Evolutionary conservation across 805 yeast genomes (phyloP).

Genomic region (Yarrowia sp.): DNA sequence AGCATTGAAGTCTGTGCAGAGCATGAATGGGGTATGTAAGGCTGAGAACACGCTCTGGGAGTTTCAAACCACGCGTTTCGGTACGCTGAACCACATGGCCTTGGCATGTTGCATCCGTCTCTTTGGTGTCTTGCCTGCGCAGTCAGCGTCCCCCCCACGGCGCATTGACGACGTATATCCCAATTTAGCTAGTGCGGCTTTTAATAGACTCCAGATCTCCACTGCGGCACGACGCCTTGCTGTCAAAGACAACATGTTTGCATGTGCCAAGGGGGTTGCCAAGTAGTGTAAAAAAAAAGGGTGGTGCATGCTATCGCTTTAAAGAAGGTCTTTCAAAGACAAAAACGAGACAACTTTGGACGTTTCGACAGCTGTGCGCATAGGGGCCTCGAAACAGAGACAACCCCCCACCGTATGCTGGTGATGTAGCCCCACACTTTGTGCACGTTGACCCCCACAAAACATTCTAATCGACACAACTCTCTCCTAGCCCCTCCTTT

Average conservation of each 20-base stretch:
- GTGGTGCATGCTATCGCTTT: background rate
- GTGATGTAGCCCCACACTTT: background rate
- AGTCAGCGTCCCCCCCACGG: conserved; percentile 2
- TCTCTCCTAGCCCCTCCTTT: background rate
- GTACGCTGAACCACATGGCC: too few species aligned
- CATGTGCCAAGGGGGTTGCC: background rate
- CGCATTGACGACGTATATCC: background rate
- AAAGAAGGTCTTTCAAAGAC: background rate
- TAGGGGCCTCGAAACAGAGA: background rate
- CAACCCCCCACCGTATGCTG: background rate
- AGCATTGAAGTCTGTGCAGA: background rate
- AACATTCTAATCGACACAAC: too few species aligned
- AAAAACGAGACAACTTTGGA: background rate
- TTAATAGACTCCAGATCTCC: conserved; percentile 6
- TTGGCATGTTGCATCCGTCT: too few species aligned
- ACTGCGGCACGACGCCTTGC: conserved; percentile 18
- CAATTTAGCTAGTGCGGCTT: background rate
- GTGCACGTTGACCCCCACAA: background rate
- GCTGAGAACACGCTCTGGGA: background rate
- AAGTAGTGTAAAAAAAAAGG: background rate
- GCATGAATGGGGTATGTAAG: background rate
- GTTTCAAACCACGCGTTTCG: too few species aligned
- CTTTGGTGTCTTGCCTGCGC: too few species aligned
- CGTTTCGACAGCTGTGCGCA: too few species aligned
- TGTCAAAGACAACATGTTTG: background rate